A percentile compares a stretch with the other conserved stretches of the same genome.
Evolutionary conservation across 306 rosid species (phyloP).

Genomic region (Gynostemma pentaphyllum): DNA sequence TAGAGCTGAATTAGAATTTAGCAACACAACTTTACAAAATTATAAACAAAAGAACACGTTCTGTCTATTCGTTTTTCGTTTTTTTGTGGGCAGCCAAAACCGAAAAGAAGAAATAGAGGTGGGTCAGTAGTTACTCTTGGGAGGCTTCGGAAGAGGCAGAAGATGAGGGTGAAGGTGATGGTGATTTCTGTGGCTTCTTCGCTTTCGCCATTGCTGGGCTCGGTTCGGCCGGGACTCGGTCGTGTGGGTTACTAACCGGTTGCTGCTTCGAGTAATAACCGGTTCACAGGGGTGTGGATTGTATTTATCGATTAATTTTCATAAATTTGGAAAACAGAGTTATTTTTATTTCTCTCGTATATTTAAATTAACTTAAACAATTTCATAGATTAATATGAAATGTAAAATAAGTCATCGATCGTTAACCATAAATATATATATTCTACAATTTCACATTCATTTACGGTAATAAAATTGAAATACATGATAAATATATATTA

Average conservation of each 20-base stretch:
- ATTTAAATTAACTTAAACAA: no score
- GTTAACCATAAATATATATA: no score
- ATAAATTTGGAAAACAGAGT: no score
- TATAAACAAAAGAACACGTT: not conserved
- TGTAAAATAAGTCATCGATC: no score
- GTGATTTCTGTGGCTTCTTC: not conserved
- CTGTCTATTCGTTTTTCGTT: not conserved
- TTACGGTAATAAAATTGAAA: no score
- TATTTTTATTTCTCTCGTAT: no score
- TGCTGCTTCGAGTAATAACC: no score
- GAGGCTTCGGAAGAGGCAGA: conserved; percentile 1
- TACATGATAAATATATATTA: no score
- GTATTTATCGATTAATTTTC: no score
- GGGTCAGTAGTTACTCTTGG: not conserved
- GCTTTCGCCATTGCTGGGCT: not conserved
- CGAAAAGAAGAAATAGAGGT: not conserved
- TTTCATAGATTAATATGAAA: no score
- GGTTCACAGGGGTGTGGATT: no score
- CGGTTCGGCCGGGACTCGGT: not conserved
- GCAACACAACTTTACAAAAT: not conserved
- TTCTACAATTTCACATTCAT: no score
- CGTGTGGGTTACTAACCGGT: not conserved
- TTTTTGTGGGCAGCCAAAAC: not conserved
- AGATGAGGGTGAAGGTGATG: not conserved
- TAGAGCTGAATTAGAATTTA: not conserved